phyloP scores from a whole-genome alignment of 1,139 yeast genomes.

The Williopsis jadinii region DNA sequence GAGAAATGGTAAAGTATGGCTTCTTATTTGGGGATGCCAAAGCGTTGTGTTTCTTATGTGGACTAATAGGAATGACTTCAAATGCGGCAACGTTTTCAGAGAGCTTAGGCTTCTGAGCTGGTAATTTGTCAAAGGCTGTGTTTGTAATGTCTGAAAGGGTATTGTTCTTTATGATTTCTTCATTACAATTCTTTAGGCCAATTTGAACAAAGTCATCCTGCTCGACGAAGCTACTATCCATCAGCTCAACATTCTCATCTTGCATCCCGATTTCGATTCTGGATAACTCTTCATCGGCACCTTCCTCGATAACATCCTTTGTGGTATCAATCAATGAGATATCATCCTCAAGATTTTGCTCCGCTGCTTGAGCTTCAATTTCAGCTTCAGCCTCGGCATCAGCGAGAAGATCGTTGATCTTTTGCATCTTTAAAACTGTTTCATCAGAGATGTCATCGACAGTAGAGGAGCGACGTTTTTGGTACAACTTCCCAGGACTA shows the following conservation, averaged over 20 bases:
- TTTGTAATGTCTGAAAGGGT: too few relatives aligned
- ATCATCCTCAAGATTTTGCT: not conserved
- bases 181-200: not conserved
- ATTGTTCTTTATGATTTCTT: too few relatives aligned
- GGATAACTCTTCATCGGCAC: conserved; percentile 18
- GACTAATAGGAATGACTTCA: conserved; percentile 5
- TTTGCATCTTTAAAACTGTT: conserved; percentile 7
- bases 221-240: conserved; percentile 2
- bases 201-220: conserved; percentile 7
- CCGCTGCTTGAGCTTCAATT: not conserved
- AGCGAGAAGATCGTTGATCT: conserved; percentile 1
- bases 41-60: conserved; percentile 6
- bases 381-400: not conserved
- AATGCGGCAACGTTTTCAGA: not conserved
- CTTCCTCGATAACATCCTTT: conserved; percentile 1
- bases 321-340: not conserved
- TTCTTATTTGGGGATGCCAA: conserved; percentile 18
- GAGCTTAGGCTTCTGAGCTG: not conserved
- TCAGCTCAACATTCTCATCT: not conserved
- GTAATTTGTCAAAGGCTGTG: too few relatives aligned
- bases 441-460: conserved; percentile 5
- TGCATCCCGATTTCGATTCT: conserved; percentile 17
- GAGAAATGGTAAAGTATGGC: conserved; percentile 24
- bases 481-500: conserved; percentile 6
- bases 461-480: conserved; percentile 16